Conservation (phyloP, 1,284 basidiomycete species). For the Heliocybe sulcata region DNA sequence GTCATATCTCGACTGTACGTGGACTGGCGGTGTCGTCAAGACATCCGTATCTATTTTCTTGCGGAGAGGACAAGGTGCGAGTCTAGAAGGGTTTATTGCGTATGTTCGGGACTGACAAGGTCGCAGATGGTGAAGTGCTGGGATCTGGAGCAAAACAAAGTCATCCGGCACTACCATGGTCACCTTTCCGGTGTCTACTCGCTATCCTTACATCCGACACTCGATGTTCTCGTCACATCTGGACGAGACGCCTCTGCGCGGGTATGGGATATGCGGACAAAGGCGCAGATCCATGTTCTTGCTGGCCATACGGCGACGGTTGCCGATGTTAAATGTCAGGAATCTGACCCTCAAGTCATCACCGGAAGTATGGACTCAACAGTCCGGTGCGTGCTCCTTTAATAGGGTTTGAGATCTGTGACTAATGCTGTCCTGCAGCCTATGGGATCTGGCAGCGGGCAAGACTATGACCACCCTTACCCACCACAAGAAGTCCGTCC, state of each 20-base stretch:
- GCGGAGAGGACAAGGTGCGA: conserved; percentile 91
- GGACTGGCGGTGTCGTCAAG: conserved; percentile 88
- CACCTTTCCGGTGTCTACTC: conserved; percentile 96
- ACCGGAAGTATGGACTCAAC: conserved; percentile 99
- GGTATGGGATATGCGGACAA: conserved; percentile 99
- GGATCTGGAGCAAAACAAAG: conserved; percentile 98
- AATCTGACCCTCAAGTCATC: conserved; percentile 95
- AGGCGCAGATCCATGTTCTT: conserved; percentile 91
- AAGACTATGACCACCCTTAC: conserved; percentile 94
- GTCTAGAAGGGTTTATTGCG: neutral
- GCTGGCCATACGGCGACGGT: conserved; percentile 93
- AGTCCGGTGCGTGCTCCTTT: conserved; percentile 53
- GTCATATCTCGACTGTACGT: conserved; percentile 95
- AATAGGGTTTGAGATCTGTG: neutral
- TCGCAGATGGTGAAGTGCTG: conserved; percentile 95
- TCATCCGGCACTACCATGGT: conserved; percentile 97
- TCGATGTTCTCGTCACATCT: conserved; percentile 91
- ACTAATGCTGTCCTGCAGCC: conserved; percentile 30
- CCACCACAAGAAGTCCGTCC: conserved; percentile 98
- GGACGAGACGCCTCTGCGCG: conserved; percentile 94
- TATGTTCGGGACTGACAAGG: neutral
- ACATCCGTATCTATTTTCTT: conserved; percentile 97
- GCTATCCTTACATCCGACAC: conserved; percentile 86
- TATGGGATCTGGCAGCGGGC: conserved; percentile 99
- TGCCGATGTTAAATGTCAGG: conserved; percentile 91